Percentiles rank a stretch among this genome's conserved stretches.
Conservation (phyloP, 225 moss, liverwort and hornwort species). For the Straminergon stramineum region DNA sequence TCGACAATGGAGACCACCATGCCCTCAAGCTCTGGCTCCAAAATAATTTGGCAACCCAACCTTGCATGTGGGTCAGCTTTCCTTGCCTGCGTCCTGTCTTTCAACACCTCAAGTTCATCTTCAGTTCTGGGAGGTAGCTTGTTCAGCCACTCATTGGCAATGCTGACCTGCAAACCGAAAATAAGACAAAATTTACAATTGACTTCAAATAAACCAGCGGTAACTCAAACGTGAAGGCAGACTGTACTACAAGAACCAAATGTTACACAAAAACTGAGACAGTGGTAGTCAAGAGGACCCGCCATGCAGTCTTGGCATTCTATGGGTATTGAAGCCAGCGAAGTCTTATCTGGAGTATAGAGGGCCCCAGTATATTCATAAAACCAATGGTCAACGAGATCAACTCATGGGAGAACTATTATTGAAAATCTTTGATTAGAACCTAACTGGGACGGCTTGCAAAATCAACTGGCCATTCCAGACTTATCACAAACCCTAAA, state of each 20-base stretch:
- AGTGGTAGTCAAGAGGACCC: neutral
- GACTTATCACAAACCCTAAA: neutral
- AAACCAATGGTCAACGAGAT: neutral
- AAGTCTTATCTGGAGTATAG: neutral
- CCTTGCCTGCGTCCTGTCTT: slow-evolving; percentile 41
- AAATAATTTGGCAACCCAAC: slow-evolving; percentile 84
- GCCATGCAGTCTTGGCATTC: neutral
- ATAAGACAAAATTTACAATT: neutral
- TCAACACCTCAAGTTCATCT: slow-evolving; percentile 66
- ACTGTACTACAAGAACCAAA: neutral
- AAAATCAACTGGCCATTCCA: neutral
- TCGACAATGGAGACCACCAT: slow-evolving; percentile 91
- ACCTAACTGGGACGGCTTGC: neutral
- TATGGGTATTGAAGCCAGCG: neutral
- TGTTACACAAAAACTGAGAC: neutral
- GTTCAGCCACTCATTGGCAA: slow-evolving; percentile 76
- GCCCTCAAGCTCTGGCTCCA: slow-evolving; percentile 73
- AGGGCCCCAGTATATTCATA: no score
- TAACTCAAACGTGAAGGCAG: neutral
- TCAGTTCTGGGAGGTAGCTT: slow-evolving; percentile 74
- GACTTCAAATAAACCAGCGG: neutral
- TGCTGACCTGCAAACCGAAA: slow-evolving; percentile 44
- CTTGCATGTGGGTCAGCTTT: slow-evolving; percentile 68
- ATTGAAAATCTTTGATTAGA: neutral
- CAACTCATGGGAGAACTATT: neutral